Percentiles rank a stretch among this genome's conserved stretches.
Evolutionary conservation across 2,329 filamentous ascomycete genomes (phyloP).

Genomic region (Xylaria sp.): DNA sequence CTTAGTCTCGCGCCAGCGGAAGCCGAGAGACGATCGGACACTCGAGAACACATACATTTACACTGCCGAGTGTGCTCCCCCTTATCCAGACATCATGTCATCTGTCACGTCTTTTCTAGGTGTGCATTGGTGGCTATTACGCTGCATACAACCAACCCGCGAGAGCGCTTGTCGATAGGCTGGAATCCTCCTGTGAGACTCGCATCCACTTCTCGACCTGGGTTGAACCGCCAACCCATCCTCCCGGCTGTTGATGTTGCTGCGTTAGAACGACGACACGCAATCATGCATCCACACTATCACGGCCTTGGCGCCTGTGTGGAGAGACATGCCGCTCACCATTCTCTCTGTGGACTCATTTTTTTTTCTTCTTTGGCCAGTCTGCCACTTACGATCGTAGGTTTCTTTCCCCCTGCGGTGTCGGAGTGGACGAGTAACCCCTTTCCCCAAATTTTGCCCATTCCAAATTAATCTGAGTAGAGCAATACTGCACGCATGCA

Average conservation of each 20-base stretch:
- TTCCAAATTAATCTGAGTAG: slow-evolving; percentile 17
- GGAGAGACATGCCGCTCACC: slow-evolving; percentile 20
- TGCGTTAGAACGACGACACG: slow-evolving; percentile 22
- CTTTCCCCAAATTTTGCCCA: neutral
- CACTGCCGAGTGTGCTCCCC: slow-evolving; percentile 18
- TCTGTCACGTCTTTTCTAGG: slow-evolving; percentile 15
- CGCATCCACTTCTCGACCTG: slow-evolving; percentile 17
- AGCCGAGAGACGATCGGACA: slow-evolving; percentile 11
- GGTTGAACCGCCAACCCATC: slow-evolving; percentile 11
- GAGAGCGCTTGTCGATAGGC: slow-evolving; percentile 23
- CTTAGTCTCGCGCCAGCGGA: slow-evolving; percentile 6
- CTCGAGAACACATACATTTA: slow-evolving; percentile 9
- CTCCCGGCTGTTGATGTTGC: slow-evolving; percentile 16
- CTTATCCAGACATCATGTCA: slow-evolving; percentile 22
- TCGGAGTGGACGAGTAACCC: slow-evolving; percentile 10
- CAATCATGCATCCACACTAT: slow-evolving; percentile 28
- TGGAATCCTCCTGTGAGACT: slow-evolving; percentile 21
- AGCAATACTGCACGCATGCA: slow-evolving; percentile 1
- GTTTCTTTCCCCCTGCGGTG: slow-evolving; percentile 15
- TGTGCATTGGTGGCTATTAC: slow-evolving; percentile 20
- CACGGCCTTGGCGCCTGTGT: slow-evolving; percentile 26
- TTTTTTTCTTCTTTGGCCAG: neutral
- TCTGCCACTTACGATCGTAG: neutral
- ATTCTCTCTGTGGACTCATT: slow-evolving; percentile 9
- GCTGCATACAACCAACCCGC: slow-evolving; percentile 23